Evolutionary conservation across 257 asterid genomes (phyloP).

Genomic region (Coffea canephora): DNA sequence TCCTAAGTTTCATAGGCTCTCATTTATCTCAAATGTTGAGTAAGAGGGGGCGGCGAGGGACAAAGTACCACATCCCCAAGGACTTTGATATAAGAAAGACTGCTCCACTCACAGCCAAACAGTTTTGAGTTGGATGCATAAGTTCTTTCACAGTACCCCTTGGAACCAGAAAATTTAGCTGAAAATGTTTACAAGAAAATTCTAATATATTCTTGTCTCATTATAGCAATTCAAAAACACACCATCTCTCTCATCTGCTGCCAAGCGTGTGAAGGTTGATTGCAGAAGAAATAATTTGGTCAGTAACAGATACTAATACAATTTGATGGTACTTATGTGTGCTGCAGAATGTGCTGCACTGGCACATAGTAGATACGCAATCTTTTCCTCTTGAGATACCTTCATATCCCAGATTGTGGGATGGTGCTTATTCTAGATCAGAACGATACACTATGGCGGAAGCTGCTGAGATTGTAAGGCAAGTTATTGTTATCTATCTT

Average conservation of each 20-base stretch:
- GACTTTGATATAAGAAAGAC: neutral
- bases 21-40: neutral
- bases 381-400: slow-evolving; percentile 95
- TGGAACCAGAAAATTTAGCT: neutral
- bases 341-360: slow-evolving; percentile 87
- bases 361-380: slow-evolving; percentile 96
- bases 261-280: neutral
- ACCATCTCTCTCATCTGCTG: neutral
- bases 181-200: too few species aligned
- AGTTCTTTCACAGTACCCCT: neutral
- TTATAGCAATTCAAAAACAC: neutral
- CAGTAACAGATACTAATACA: neutral
- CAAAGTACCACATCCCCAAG: neutral
- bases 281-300: neutral
- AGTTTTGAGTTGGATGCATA: neutral
- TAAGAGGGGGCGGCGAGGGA: neutral
- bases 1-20: neutral
- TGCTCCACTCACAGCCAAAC: neutral
- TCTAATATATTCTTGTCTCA: neutral
- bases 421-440: slow-evolving; percentile 64
- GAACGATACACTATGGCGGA: slow-evolving; percentile 77
- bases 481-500: slow-evolving; percentile 28
- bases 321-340: neutral
- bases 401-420: slow-evolving; percentile 84
- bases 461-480: slow-evolving; percentile 79